Base-by-base conservation (phyloP, 1,284 basidiomycete species). In the Trametes polyzona region DNA sequence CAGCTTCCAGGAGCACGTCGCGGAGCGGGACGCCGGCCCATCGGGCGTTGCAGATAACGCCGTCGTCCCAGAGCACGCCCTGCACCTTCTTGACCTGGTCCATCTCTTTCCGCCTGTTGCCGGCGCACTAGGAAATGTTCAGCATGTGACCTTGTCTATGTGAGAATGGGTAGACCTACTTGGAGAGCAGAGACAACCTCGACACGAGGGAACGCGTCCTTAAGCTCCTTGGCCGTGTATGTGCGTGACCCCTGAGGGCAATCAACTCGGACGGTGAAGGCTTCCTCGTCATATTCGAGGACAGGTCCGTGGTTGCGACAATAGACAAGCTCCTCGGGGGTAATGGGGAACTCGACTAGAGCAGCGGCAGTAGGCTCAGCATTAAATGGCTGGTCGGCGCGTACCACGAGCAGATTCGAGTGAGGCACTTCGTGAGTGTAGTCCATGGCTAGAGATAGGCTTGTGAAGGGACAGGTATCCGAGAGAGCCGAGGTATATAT, bases 31-130 rank as follows among this genome's bases (percentile, higher is more conserved):
- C 77, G 17, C 87, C 87, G 4, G 77, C 77, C 86, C 86, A 89
- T 52, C 71, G 75, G 61, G 79, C 80, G 66, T 89, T 89, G 54
- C 80, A 80, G 49, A 87, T 79, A 19, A 84, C 84, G 30, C 83
- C 87, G 58, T 83, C 81, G 21, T 77, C 74, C 87, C 87, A 88
- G 2, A 78, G 75, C 19, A 89, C 66, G 1, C 78, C 77, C 9
- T 71, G 58, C 1, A 76, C 75, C 0, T 69, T 58, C 47, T 83
- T 87, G 36, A 80, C 73, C 4, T 74, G 72, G n/a, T 78, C 79
- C 86, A 88, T 88, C 70, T 85, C 83, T 57, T 80, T 83, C 17
- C 87, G 77, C 59, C 86, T 74, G 63, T 88, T 88, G 11, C 87
- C 87, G 16, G 87, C 87, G 62, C 87, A 88, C 84, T 88, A 49